Percentiles rank a stretch among this genome's conserved stretches.
Evolutionary conservation across 1,284 basidiomycete species (phyloP).

Genomic region (Singerocomus inundabilis): DNA sequence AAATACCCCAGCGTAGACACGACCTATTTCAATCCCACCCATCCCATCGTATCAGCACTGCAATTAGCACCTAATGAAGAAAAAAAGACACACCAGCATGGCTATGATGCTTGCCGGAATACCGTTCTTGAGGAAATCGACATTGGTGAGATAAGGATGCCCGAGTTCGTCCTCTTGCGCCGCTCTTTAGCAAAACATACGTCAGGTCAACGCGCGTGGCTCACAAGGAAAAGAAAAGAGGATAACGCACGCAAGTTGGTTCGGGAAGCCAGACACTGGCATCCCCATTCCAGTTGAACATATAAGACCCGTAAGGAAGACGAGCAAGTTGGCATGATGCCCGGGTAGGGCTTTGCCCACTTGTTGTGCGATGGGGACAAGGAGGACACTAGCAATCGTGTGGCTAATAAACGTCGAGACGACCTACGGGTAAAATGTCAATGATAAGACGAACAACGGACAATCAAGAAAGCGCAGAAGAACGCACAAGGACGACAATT

Average conservation of each 20-base stretch:
- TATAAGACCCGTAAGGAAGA: conserved; percentile 90
- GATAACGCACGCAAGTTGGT: conserved; percentile 83
- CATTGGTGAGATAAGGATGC: conserved; percentile 78
- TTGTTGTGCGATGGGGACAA: conserved; percentile 94
- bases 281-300: conserved; percentile 98
- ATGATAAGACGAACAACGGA: conserved; percentile 1
- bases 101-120: conserved; percentile 90
- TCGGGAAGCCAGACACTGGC: conserved; percentile 97
- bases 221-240: neutral
- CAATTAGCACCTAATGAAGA: too few relatives aligned
- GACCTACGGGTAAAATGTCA: conserved; percentile 41
- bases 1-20: conserved; percentile 23
- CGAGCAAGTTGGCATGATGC: conserved; percentile 73
- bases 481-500: conserved; percentile 82
- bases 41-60: too few relatives aligned
- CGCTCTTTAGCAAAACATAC: conserved; percentile 52
- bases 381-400: conserved; percentile 93
- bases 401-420: conserved; percentile 93
- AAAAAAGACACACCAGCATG: conserved; percentile 74
- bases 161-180: conserved; percentile 96
- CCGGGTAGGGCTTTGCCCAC: conserved; percentile 78
- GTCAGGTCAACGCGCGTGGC: neutral
- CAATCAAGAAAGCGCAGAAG: conserved; percentile 9
- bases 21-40: too few relatives aligned
- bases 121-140: conserved; percentile 93